Conservation (phyloP, 2,329 filamentous ascomycete species). For the Penicillium thymicola region DNA sequence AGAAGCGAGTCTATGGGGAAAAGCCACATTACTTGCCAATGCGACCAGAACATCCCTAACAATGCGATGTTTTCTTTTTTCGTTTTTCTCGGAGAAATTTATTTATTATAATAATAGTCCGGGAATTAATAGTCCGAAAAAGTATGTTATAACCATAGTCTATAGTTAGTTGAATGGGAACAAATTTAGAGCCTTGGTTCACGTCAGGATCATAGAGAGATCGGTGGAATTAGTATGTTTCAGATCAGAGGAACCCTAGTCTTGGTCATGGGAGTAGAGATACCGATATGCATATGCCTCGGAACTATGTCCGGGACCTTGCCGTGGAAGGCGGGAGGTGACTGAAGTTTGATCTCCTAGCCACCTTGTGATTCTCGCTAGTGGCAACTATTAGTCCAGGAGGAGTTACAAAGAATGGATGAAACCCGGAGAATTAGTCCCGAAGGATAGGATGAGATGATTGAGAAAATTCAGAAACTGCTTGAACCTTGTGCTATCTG, state of each 20-base stretch:
- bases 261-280: background rate
- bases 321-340: background rate
- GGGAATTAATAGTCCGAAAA: background rate
- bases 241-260: background rate
- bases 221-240: background rate
- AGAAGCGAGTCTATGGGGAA: background rate
- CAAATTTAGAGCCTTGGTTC: background rate
- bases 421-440: background rate
- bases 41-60: background rate
- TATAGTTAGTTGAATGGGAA: background rate
- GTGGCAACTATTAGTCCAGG: background rate
- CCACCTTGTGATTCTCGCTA: background rate
- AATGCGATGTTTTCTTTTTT: background rate
- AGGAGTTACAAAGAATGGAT: background rate
- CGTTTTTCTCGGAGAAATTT: background rate
- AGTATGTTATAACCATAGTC: background rate
- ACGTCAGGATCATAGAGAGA: background rate
- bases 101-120: background rate
- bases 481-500: background rate
- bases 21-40: slow-evolving; percentile 3
- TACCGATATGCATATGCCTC: background rate
- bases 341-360: slow-evolving; percentile 6
- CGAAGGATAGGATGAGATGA: background rate
- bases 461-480: background rate
- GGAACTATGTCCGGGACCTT: background rate